Evolutionary conservation across 1,139 yeast genomes (phyloP).

Genomic region (Kodamaea alishanica): DNA sequence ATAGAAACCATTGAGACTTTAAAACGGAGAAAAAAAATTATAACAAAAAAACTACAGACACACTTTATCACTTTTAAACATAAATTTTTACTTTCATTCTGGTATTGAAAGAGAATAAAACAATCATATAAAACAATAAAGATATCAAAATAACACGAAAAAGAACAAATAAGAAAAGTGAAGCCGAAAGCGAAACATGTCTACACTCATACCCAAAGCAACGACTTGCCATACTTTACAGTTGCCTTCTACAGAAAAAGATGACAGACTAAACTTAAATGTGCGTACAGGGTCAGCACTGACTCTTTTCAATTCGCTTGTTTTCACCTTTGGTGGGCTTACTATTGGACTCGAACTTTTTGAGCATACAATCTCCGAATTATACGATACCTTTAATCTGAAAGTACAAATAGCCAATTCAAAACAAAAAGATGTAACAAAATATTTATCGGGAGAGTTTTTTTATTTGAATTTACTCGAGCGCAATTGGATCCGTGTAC

Average conservation of each 20-base stretch:
- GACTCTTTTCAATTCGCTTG: constrained; percentile 52
- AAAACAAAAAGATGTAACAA: constrained; percentile 30
- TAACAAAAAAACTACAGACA: too few relatives aligned
- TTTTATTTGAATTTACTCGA: constrained; percentile 57
- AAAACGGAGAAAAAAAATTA: too few relatives aligned
- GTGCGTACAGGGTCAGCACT: constrained; percentile 68
- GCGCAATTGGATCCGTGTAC: constrained; percentile 51
- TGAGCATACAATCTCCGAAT: constrained; percentile 32
- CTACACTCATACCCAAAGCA: constrained; percentile 46
- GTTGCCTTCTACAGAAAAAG: constrained; percentile 46
- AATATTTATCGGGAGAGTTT: constrained; percentile 53
- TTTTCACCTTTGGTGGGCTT: constrained; percentile 68
- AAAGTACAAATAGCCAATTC: constrained; percentile 23
- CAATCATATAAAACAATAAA: too few relatives aligned
- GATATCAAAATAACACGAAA: too few relatives aligned
- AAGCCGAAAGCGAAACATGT: constrained; percentile 23
- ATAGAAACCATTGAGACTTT: too few relatives aligned
- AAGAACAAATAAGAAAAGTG: too few relatives aligned
- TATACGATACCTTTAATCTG: constrained; percentile 25
- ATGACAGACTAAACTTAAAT: constrained; percentile 47
- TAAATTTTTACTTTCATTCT: too few relatives aligned
- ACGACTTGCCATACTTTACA: constrained; percentile 47
- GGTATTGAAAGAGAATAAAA: too few relatives aligned
- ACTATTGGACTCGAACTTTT: constrained; percentile 51
- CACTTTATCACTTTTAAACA: too few relatives aligned